These are phyloP conservation scores for Kurtzmaniella fragi DNA, from an alignment of 805 yeast genomes.

Conservation along the genomic window DNA sequence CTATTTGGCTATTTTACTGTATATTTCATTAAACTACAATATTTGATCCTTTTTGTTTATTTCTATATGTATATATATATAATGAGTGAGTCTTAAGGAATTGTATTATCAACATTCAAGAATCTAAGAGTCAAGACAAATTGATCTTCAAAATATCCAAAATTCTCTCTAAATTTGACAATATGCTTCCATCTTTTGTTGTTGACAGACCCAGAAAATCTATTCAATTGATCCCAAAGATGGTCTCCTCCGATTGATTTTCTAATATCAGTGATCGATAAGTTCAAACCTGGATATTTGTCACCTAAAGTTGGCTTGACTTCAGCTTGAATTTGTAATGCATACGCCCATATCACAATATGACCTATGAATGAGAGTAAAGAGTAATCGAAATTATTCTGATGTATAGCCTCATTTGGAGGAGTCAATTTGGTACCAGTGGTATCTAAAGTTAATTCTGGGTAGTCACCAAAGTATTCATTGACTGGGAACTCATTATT, in stretches of 20 bases:
- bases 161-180: slow-evolving; percentile 29
- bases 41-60: no score
- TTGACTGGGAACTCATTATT: slow-evolving; percentile 18
- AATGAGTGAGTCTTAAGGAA: slow-evolving; percentile 12
- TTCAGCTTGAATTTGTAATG: slow-evolving; percentile 1
- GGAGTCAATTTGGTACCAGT: slow-evolving; percentile 30
- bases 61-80: no score
- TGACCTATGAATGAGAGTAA: slow-evolving; percentile 34
- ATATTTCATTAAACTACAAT: no score
- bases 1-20: no score
- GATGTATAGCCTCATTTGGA: slow-evolving; percentile 28
- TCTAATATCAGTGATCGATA: slow-evolving; percentile 12
- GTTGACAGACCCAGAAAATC: slow-evolving; percentile 27
- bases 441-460: slow-evolving; percentile 26
- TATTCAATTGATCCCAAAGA: slow-evolving; percentile 35
- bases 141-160: slow-evolving; percentile 35
- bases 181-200: slow-evolving; percentile 40
- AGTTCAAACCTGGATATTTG: slow-evolving; percentile 13
- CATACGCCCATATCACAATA: slow-evolving; percentile 31
- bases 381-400: slow-evolving; percentile 33
- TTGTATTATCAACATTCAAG: slow-evolving; percentile 21
- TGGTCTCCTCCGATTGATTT: slow-evolving; percentile 33
- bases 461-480: slow-evolving; percentile 23
- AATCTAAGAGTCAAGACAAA: slow-evolving; percentile 32
- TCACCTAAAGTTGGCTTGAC: slow-evolving; percentile 8